Evolutionary conservation across 257 asterid species (phyloP), one percentile per base, ranked within the genome.

Genomic region (Capsicum pubescens): DNA sequence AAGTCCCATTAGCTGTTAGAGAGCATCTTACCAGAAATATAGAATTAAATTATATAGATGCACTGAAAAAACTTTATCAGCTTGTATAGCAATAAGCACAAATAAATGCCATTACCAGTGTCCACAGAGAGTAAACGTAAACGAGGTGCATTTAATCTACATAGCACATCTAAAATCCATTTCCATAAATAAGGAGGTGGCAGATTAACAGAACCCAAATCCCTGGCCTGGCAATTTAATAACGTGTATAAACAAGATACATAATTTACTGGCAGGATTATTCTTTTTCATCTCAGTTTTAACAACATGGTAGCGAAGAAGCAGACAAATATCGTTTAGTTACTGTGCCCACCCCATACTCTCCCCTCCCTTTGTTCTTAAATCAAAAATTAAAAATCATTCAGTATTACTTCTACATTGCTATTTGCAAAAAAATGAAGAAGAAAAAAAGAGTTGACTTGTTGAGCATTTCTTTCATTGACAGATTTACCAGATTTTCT

Each of bases 1-100:
- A 77, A 77, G 82, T 77, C 82, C 64, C 82, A 52, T 7, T 26
- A 77, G 64, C 64, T 54, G 50, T 54, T 76, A 76, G 81, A 76
- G 2, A 76, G 44, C 15, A 21, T 54, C 50, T 26, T 76, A 76
- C 81, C 80, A 39, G 39, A 36, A 36, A 68, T 36, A 36, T 12
- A 66, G 72, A 66, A 66, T 32, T 3, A 66, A 36, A 36, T 14
- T 35, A 46, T 68, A 36, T 15, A 68, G 52, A 68, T 68, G 76
- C 52, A 68, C 77, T 68, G 46, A 15, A 68, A 42, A 36, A 15
- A 39, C 54, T 68, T 68, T 68, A 39, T 68, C 77, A 68, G 54
- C n/a, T 68, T 36, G 54, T 68, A 15, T 3, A 15, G 21, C 19
- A 39, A 39, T 15, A 35, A 32, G 26, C 36, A 36, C 76, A 39